Conservation (phyloP, 2,329 filamentous ascomycete species). For the Nannizziopsis barbatae region DNA sequence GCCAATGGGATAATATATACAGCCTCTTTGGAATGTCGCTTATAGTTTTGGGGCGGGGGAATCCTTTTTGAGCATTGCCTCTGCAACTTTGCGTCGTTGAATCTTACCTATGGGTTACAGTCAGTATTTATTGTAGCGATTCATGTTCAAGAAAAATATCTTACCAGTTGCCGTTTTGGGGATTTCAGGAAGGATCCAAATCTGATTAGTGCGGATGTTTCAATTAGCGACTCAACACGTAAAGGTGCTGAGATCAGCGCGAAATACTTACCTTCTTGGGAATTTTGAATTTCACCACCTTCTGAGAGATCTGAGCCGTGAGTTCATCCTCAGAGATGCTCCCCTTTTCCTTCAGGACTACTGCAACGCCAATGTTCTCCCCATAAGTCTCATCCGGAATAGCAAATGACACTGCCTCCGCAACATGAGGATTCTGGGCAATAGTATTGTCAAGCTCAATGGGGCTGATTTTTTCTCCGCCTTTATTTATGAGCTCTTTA, state of each 20-base stretch:
- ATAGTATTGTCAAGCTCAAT: conserved; percentile 79
- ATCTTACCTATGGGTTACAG: conserved; percentile 52
- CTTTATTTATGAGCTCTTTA: conserved; percentile 85
- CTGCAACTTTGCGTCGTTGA: conserved; percentile 73
- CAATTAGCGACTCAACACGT: background rate
- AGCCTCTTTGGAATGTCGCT: background rate
- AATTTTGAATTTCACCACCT: conserved; percentile 71
- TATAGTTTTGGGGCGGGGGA: conserved; percentile 44
- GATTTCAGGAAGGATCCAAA: conserved; percentile 74
- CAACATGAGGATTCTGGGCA: conserved; percentile 58
- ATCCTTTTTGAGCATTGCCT: conserved; percentile 67
- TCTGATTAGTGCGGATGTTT: conserved; percentile 32
- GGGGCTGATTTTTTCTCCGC: conserved; percentile 78
- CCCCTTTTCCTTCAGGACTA: conserved; percentile 59
- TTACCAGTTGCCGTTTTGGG: conserved; percentile 69
- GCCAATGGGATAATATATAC: too few relatives aligned
- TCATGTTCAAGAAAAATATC: background rate
- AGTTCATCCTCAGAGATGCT: conserved; percentile 49
- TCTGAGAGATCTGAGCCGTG: conserved; percentile 56
- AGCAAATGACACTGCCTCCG: conserved; percentile 73
- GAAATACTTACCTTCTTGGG: conserved; percentile 57
- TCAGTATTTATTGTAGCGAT: background rate
- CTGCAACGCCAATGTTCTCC: conserved; percentile 66
- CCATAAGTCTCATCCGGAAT: conserved; percentile 73
- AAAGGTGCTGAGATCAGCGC: background rate